Evolutionary conservation across 176 grass and related monocot genomes (phyloP).

Genomic region (Aegilops speltoides): DNA sequence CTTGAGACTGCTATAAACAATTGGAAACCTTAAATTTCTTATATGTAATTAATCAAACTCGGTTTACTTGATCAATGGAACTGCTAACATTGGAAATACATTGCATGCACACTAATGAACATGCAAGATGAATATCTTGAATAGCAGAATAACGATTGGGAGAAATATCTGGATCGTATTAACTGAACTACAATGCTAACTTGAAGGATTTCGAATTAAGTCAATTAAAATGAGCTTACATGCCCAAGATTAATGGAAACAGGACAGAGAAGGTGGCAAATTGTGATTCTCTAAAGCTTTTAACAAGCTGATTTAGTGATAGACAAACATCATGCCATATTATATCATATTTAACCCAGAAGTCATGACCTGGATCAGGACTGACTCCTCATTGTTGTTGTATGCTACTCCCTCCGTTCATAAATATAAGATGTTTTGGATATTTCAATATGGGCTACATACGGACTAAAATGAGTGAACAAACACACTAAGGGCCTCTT

Average conservation of each 20-base stretch:
- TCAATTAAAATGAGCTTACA: not conserved
- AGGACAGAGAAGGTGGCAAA: not conserved
- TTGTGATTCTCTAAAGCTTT: not conserved
- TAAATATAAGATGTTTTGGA: too few relatives aligned
- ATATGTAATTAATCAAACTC: slow-evolving; percentile 12
- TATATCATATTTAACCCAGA: not conserved
- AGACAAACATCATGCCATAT: not conserved
- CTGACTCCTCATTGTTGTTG: not conserved
- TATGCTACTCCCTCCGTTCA: not conserved
- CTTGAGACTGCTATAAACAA: slow-evolving; percentile 57
- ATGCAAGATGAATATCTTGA: not conserved
- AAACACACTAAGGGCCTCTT: too few relatives aligned
- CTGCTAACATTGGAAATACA: not conserved
- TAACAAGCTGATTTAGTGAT: not conserved
- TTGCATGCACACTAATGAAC: not conserved
- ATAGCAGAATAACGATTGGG: not conserved
- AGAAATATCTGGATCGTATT: not conserved
- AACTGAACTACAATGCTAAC: not conserved
- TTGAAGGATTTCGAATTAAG: not conserved
- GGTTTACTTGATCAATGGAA: slow-evolving; percentile 17
- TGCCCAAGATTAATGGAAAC: not conserved
- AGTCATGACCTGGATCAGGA: not conserved
- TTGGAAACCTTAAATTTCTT: slow-evolving; percentile 21
- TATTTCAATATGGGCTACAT: too few relatives aligned
- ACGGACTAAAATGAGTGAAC: too few relatives aligned